Evolutionary conservation across 495 filamentous ascomycete species (phyloP), one percentile per base, ranked within the genome.

Genomic region (Gamarada debralockiae): DNA sequence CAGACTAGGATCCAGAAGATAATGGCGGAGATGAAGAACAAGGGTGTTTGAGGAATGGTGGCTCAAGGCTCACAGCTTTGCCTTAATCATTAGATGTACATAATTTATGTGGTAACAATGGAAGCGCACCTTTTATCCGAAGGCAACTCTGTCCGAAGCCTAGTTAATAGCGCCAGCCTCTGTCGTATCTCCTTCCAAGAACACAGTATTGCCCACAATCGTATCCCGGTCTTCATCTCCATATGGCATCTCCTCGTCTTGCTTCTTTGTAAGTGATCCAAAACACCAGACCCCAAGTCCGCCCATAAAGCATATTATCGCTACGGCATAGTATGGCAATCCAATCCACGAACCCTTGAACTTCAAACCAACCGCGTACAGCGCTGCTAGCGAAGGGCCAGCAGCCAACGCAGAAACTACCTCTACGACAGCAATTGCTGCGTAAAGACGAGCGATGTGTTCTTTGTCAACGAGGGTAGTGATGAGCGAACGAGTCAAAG

Each of bases 391-490:
- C 14, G 60, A 37, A 7, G 82, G 67, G 25, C 78, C 76, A 5
- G 78, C 75, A 23, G 78, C 66, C 20, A 84, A 70, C 45, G 67
- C 71, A 6, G 79, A 79, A 10, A 82, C 36, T 0, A 74, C 71
- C 55, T 84, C 79, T 7, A 80, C 64, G 18, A 85, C 72, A 24
- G 75, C 72, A 47, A 83, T 77, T 14, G 79, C 68, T 20, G 76
- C 78, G 55, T 80, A 86, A 4, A 84, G 63, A 1, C 76, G 70
- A 13, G 79, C 79, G 0, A 81, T 74, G 52, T 83, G 73, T 27
- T 81, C 71, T 1, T 70, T 66, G 17, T 77, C 67, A 3, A 85
- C 75, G 10, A 83, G 67, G 0, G 74, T 67, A 3, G 77, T 79
- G 52, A 81, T 69, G 17, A 84, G 64, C 4, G 76, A 78, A 3